Base-by-base conservation (phyloP, 2,329 filamentous ascomycete genomes). In the Pseudocercospora vitis region DNA sequence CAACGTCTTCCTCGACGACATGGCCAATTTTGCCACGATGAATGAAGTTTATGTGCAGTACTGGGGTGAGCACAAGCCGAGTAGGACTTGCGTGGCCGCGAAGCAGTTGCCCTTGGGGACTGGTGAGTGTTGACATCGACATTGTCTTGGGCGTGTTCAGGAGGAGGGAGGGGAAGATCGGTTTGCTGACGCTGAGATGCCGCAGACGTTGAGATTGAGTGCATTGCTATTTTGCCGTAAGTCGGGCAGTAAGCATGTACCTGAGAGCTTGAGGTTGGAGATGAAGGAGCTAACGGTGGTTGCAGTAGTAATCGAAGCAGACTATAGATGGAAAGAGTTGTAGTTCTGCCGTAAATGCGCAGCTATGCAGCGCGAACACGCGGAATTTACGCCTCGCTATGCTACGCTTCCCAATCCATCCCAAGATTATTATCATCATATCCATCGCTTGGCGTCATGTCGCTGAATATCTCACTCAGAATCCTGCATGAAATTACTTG, bases 1-100 rank as follows among this genome's bases (percentile, higher is more conserved):
- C 57, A 87, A 86, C 62, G 75, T 87, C 21, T 88, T 84, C 65
- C 67, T 88, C 16, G 81, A 79, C 1, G 77, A 79, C 53, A 88
- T 88, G 83, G 74, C 79, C 42, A 76, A 87, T 66, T 88, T 87
- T 65, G 77, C 74, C 0, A 72, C 74, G 7, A 78, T 85, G 71
- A 84, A 83, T 56, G 76, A 78, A 55, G 79, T 75, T 2, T 84
- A 82, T 52, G 59, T 46, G 32, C 55, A 55, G 48, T 71, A 69
- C 37, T 69, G 65, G 59, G 68, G 65, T 7, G 64, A 67, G 23
- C 52, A 57, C 12, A 68, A 71, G 59, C 68, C 67, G 11, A 65
- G 71, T 32, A 55, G 68, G 46, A 70, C 67, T 56, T 81, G 78
- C 61, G 77, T 81, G 47, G 76, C 77, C 6, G 78, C 78, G 35